phyloP scores from a whole-genome alignment of 2,329 filamentous ascomycete genomes.

The Lachnellula hyalina region DNA sequence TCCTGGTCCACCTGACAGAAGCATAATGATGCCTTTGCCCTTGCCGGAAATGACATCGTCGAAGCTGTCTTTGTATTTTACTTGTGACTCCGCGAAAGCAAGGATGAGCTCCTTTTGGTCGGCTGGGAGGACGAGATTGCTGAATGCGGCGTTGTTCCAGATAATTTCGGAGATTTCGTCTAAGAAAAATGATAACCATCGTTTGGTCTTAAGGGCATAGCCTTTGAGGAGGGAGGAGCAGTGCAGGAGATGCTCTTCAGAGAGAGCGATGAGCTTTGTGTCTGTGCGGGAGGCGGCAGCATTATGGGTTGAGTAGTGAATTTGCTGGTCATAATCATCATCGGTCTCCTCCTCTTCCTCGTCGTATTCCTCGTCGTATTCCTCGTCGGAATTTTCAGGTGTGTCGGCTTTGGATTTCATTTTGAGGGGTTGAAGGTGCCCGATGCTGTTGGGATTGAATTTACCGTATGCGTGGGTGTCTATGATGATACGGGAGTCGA shows the following conservation, averaged over 20 bases:
- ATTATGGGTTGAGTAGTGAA: conserved; percentile 1
- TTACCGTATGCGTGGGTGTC: conserved; percentile 17
- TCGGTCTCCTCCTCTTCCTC: not conserved
- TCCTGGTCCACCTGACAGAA: conserved; percentile 44
- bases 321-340: not conserved
- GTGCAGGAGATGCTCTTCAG: conserved; percentile 38
- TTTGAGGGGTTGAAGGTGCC: conserved; percentile 12
- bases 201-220: conserved; percentile 43
- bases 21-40: conserved; percentile 45
- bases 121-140: conserved; percentile 43
- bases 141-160: conserved; percentile 46
- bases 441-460: conserved; percentile 25
- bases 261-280: conserved; percentile 26
- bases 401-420: conserved; percentile 10
- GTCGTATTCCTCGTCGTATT: not conserved
- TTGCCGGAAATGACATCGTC: conserved; percentile 50
- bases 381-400: not conserved
- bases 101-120: conserved; percentile 48
- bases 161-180: conserved; percentile 40
- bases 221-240: conserved; percentile 40
- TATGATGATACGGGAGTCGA: conserved; percentile 21
- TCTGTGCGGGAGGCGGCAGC: conserved; percentile 13
- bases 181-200: conserved; percentile 46
- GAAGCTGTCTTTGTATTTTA: conserved; percentile 37
- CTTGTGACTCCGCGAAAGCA: conserved; percentile 45